Conservation (phyloP, 306 rosid species). For the Oxytropis ochrocephala region DNA sequence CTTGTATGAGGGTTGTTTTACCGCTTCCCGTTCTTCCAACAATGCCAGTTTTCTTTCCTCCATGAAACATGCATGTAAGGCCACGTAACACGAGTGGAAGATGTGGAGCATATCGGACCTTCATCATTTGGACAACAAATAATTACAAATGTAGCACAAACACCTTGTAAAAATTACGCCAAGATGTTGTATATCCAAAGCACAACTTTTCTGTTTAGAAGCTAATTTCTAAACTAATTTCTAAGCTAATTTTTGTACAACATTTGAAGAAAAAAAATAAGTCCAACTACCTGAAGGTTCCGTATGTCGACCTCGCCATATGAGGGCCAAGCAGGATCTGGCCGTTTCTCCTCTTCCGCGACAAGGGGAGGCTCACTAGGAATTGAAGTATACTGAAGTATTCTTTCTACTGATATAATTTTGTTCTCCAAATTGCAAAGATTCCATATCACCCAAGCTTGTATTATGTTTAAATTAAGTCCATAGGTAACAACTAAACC, state of each 20-base stretch:
- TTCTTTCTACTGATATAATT: slow-evolving; percentile 84
- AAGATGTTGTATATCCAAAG: not conserved
- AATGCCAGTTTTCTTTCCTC: slow-evolving; percentile 79
- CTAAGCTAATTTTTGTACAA: not conserved
- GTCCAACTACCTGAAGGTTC: slow-evolving; percentile 53
- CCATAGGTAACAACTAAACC: slow-evolving; percentile 91
- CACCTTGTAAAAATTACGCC: not conserved
- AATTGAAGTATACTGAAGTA: slow-evolving; percentile 54
- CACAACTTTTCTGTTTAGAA: not conserved
- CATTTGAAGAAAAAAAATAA: not conserved
- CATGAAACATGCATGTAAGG: slow-evolving; percentile 57
- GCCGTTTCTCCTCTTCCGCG: slow-evolving; percentile 47
- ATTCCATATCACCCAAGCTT: slow-evolving; percentile 57
- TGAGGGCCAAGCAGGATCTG: slow-evolving; percentile 62
- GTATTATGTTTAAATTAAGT: slow-evolving; percentile 62
- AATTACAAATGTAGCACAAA: not conserved
- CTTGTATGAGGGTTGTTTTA: slow-evolving; percentile 73
- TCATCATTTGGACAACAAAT: not conserved
- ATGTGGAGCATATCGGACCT: slow-evolving; percentile 91
- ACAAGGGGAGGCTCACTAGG: slow-evolving; percentile 72
- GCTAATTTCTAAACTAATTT: not conserved
- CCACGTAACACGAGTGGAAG: slow-evolving; percentile 84
- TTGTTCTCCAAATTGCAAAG: slow-evolving; percentile 72
- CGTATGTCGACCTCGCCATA: slow-evolving; percentile 59
- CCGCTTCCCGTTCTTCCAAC: slow-evolving; percentile 95